Conservation (phyloP, 768 basidiomycete species). For the Myochromella boudieri region DNA sequence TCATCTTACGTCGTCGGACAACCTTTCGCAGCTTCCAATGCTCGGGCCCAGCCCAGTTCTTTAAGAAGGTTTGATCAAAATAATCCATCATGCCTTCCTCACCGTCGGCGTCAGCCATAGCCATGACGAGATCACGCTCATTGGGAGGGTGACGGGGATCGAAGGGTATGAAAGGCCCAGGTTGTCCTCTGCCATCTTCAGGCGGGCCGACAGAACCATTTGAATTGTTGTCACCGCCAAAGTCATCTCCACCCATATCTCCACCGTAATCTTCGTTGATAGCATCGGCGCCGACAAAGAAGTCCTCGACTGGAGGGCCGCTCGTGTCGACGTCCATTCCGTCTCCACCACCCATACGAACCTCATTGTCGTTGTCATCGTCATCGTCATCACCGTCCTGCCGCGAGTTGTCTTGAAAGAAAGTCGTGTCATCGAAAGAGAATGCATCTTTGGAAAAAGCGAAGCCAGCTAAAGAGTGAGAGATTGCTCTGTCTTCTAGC, state of each 20-base stretch:
- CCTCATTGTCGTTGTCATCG: conserved; percentile 43
- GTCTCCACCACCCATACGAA: conserved; percentile 34
- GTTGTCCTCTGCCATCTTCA: conserved; percentile 38
- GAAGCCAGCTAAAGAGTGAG: conserved; percentile 79
- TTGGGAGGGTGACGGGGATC: conserved; percentile 80
- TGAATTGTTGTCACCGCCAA: conserved; percentile 39
- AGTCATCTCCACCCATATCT: conserved; percentile 32
- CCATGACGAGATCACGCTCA: conserved; percentile 81
- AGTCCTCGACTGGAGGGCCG: conserved; percentile 53
- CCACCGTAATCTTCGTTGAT: conserved; percentile 32
- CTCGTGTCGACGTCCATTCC: conserved; percentile 43
- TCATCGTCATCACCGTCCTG: conserved; percentile 43
- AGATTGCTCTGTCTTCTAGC: conserved; percentile 72
- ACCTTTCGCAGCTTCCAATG: conserved; percentile 94
- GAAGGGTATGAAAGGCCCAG: conserved; percentile 69
- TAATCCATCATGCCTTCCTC: conserved; percentile 76
- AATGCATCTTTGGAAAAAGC: conserved; percentile 73
- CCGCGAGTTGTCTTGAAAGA: conserved; percentile 56
- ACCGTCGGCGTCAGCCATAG: conserved; percentile 67
- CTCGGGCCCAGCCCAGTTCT: conserved; percentile 98
- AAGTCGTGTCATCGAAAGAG: conserved; percentile 60
- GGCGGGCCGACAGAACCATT: conserved; percentile 46
- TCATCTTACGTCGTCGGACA: conserved; percentile 72
- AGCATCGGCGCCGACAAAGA: conserved; percentile 58
- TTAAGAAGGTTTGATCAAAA: conserved; percentile 83